Evolutionary conservation across 441 rosid genomes (phyloP), one percentile per base, ranked within the genome.

Genomic region (Manihot esculenta): DNA sequence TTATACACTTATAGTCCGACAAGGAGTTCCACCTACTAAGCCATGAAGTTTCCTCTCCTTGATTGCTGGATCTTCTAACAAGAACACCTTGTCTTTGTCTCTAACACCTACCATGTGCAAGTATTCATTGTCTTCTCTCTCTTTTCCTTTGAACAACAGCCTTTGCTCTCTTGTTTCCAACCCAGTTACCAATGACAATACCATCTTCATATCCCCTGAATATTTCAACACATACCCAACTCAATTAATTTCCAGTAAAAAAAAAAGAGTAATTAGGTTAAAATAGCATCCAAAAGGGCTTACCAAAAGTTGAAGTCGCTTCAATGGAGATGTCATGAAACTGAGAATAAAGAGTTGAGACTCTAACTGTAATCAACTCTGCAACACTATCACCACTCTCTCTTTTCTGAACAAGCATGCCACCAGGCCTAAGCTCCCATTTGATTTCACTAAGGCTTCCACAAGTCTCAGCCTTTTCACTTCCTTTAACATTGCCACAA

Each of bases 391-490:
- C 82, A 45, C 81, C 83, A 71, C 75, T 67, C 26, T 89, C 93
- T 78, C 97, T 85, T 83, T 86, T 90, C 41, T 94, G 99, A 73
- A 94, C 99, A 47, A 94, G 93, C 99, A 94, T 88, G 10, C 97
- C 99, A 27, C 97, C 97, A 44, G 97, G 97, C 74, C 97, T 80
- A 56, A 89, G 84, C 65, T 94, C 97, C 97, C 97, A 94, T 80
- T 89, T 89, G 74, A 90, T 87, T 58, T 92, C 99, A 51, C 79
- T 73, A 66, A 21, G 72, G 56, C 69, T 78, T 72, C 66, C 80
- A 68, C 48, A 62, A 21, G 72, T 61, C 41, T 72, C 75, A 2
- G 41, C 4, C 70, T 82, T 84, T 59, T 75, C 70, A 56, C 54
- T 70, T 48, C 64, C 41, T 35, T 58, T 74, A 64, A 74, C 69